Percentiles rank a stretch among this genome's conserved stretches.
These are phyloP conservation scores for Postia placenta DNA, from an alignment of 768 basidiomycete genomes.

Conservation along the genomic window DNA sequence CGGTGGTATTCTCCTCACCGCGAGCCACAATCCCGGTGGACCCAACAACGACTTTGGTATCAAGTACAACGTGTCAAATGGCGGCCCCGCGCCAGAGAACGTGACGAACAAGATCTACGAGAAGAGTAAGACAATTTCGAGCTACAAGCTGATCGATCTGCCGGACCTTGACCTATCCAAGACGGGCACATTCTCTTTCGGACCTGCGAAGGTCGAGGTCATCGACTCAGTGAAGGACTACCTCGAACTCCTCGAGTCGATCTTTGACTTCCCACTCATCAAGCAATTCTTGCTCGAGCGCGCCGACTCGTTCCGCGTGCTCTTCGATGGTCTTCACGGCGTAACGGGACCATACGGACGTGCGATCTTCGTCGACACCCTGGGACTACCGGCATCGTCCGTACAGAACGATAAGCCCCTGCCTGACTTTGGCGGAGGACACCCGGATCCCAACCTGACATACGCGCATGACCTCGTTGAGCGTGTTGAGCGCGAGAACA, in stretches of 20 bases:
- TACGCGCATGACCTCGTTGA: conserved; percentile 95
- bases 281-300: conserved; percentile 77
- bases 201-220: conserved; percentile 79
- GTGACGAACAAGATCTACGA: conserved; percentile 96
- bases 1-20: conserved; percentile 95
- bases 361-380: conserved; percentile 77
- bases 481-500: conserved; percentile 77
- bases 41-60: conserved; percentile 99
- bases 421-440: conserved; percentile 96
- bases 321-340: conserved; percentile 95
- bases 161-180: conserved; percentile 77
- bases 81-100: conserved; percentile 93
- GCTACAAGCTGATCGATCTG: conserved; percentile 80
- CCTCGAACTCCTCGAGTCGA: conserved; percentile 69
- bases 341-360: conserved; percentile 96
- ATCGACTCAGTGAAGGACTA: conserved; percentile 95
- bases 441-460: conserved; percentile 97
- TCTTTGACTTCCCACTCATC: conserved; percentile 95
- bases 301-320: conserved; percentile 65
- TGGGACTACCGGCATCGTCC: conserved; percentile 74
- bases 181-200: conserved; percentile 73
- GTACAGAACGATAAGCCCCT: conserved; percentile 88
- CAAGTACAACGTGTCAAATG: conserved; percentile 98
- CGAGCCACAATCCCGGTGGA: conserved; percentile 96
- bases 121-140: conserved; percentile 78